Evolutionary conservation across 2,329 filamentous ascomycete species (phyloP).

Genomic region (Xylariaceae sp.): DNA sequence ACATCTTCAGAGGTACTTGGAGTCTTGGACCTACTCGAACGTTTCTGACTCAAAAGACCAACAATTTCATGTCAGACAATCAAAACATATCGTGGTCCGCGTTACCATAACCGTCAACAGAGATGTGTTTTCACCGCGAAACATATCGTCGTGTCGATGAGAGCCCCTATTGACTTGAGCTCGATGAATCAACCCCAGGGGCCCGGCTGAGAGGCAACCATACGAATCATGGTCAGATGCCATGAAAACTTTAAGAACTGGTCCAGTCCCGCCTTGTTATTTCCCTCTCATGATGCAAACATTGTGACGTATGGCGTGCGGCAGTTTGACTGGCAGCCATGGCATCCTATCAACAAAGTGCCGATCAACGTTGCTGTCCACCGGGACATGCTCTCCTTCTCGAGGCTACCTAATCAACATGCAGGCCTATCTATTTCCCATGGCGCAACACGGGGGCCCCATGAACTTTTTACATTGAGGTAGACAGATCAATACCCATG

Average conservation of each 20-base stretch:
- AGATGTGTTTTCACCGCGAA: too few species aligned
- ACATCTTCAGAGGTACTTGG: too few species aligned
- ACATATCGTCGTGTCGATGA: too few species aligned
- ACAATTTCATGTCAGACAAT: too few species aligned
- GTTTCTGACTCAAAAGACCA: too few species aligned
- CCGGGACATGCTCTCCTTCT: not conserved
- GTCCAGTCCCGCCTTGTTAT: not conserved
- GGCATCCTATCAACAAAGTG: not conserved
- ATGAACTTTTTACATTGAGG: not conserved
- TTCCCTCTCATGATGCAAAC: conserved; percentile 16
- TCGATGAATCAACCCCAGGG: too few species aligned
- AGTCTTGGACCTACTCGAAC: too few species aligned
- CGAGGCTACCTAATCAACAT: conserved; percentile 12
- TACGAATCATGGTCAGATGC: too few species aligned
- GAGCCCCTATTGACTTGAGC: too few species aligned
- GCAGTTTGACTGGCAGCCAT: not conserved
- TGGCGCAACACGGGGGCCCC: conserved; percentile 18
- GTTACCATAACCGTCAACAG: too few species aligned
- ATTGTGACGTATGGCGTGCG: conserved; percentile 21
- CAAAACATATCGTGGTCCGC: too few species aligned
- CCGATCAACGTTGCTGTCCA: conserved; percentile 1
- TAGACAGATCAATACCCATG: not conserved
- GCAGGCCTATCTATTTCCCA: conserved; percentile 14
- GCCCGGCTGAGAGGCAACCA: too few species aligned
- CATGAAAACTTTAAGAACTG: not conserved